phyloP scores from a whole-genome alignment of 345 rosid species.

The Eucalyptus pauciflora region DNA sequence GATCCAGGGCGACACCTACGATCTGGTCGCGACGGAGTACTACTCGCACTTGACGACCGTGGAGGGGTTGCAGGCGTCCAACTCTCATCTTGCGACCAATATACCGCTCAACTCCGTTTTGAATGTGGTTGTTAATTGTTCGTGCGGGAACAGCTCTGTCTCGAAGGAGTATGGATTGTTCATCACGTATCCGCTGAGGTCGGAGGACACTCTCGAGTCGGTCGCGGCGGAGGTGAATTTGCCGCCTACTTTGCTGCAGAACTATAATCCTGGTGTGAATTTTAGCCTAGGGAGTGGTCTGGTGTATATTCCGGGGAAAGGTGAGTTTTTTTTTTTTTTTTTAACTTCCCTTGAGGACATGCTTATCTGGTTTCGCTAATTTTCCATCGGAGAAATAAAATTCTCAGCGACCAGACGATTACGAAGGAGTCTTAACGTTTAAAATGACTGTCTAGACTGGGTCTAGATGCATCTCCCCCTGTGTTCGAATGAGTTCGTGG shows the following conservation, averaged over 20 bases:
- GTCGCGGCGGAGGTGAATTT: conserved; percentile 25
- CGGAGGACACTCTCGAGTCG: conserved; percentile 29
- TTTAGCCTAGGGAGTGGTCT: conserved; percentile 54
- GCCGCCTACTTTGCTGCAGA: conserved; percentile 19
- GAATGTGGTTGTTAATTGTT: conserved; percentile 60
- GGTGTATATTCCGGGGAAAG: conserved; percentile 63
- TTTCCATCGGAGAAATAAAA: background rate
- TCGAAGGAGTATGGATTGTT: conserved; percentile 55
- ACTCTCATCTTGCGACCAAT: conserved; percentile 1
- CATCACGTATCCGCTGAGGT: conserved; percentile 56
- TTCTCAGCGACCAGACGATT: background rate
- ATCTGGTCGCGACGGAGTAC: background rate
- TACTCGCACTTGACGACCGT: conserved; percentile 45
- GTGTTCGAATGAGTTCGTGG: background rate
- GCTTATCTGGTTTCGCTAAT: background rate
- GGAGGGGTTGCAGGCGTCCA: conserved; percentile 10
- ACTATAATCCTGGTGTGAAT: conserved; percentile 48
- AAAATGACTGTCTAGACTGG: background rate
- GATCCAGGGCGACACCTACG: conserved; percentile 14
- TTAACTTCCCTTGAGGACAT: background rate
- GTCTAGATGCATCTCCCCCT: background rate
- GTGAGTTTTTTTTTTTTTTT: conserved; percentile 8
- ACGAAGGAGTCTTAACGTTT: background rate
- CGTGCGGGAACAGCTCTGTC: conserved; percentile 42
- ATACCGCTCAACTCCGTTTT: conserved; percentile 28